These are phyloP conservation scores for Bruguiera sexangula DNA, from an alignment of 345 rosid genomes.

Conservation along the genomic window DNA sequence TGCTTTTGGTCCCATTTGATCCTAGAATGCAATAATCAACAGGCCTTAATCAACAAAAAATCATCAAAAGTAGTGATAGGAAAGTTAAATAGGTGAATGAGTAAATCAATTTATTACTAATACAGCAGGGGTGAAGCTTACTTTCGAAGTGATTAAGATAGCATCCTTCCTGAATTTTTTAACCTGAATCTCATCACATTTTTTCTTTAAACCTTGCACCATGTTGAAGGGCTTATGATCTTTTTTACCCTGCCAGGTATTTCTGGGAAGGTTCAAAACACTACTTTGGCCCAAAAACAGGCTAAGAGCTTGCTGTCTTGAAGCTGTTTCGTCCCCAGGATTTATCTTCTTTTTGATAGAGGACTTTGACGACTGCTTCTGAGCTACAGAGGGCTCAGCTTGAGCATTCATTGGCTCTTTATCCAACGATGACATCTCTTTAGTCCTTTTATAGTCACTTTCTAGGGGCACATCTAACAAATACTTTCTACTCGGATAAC, in stretches of 20 bases:
- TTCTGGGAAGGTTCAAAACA: constrained; percentile 30
- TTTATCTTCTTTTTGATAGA: constrained; percentile 25
- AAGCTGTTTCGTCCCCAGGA: constrained; percentile 24
- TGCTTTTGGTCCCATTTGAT: constrained; percentile 37
- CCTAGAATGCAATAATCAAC: constrained; percentile 37
- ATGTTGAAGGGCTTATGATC: constrained; percentile 17
- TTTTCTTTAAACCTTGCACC: constrained; percentile 34
- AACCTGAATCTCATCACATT: constrained; percentile 18
- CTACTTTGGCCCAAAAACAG: constrained; percentile 32
- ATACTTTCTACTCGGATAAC: constrained; percentile 10
- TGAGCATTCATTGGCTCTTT: constrained; percentile 20
- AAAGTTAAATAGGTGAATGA: not conserved
- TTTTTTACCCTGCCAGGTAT: constrained; percentile 36
- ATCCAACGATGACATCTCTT: constrained; percentile 21
- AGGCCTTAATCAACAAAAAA: constrained; percentile 4
- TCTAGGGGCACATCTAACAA: constrained; percentile 24
- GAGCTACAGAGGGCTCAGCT: constrained; percentile 19
- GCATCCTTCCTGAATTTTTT: constrained; percentile 42
- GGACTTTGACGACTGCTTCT: constrained; percentile 28
- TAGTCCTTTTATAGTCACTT: constrained; percentile 25
- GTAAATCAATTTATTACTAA: not conserved
- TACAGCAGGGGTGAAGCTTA: constrained; percentile 24
- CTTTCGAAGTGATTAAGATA: constrained; percentile 26
- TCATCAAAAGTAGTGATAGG: not conserved
- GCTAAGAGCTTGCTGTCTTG: constrained; percentile 30